Evolutionary conservation across 2,329 filamentous ascomycete genomes (phyloP), one percentile per base, ranked within the genome.

Genomic region (Aspergillus melleus): DNA sequence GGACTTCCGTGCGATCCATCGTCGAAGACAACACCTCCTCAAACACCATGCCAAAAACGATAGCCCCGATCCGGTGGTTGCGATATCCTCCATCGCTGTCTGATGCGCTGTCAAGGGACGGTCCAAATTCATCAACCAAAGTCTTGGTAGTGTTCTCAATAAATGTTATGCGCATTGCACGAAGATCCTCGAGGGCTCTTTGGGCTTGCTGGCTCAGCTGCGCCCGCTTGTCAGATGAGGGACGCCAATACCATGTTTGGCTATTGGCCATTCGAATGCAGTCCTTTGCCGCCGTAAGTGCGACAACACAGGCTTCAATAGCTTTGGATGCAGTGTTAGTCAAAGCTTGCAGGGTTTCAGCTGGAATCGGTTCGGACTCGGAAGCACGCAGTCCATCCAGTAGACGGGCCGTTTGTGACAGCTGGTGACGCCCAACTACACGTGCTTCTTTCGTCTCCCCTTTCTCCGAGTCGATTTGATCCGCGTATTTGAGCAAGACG

Each of bases 21-120:
- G 57, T 53, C 0, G 51, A 60, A 53, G 6, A 82, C 71, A 14
- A 77, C 74, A 65, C 60, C 26, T 83, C 80, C 55, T 83, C 80
- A 8, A 81, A 71, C 4, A 82, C 77, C 77, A 84, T 81, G 14
- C 76, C 74, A 3, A 81, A 61, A 2, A 81, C 70, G n/a, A 83
- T 72, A 0, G 76, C 79, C 0, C 73, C 69, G 2, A 82, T n/a
- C 14, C 36, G 36, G 6, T 42, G 58, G 8, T 70, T 66, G 0
- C 70, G 68, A 4, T 70, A 10, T 12, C 32, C 32, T 9, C 32
- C 64, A 0, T 68, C 65, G 10, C 66, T 61, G 3, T 68, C 66
- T 0, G 70, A 58, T 1, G 67, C 1, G 6, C 57, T 58, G 5
- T 64, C 44, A 12, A 26, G 6, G 9, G 30, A 19, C 5, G 12